Evolutionary conservation across 306 rosid species (phyloP), one percentile per base, ranked within the genome.

Genomic region (Glycine tomentella): DNA sequence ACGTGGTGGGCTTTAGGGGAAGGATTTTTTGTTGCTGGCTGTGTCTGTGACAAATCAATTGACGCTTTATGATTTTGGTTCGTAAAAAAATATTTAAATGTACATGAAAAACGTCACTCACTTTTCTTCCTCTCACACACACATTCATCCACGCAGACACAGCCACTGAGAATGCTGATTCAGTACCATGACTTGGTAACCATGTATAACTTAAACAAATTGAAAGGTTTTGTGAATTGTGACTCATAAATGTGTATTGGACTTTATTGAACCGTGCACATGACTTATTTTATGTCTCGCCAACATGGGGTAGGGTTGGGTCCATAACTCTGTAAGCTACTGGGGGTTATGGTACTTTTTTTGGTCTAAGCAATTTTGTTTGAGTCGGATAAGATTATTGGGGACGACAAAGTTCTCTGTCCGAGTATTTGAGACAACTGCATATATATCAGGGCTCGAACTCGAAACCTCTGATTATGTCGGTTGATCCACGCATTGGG

Each of bases 251-350:
- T 53, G 73, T 67, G 25, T 4, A 7, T 2, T 61, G 48, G 17
- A 80, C 59, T 61, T 59, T 62, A 57, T 56, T 56, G 55, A 76
- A 53, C 84, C 75, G 9, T 58, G 73, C 68, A 81, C 85, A 56
- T 85, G 82, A 49, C 48, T 46, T 46, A n/a, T 55, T 71, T 70
- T 56, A 76, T 81, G 88, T 55, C 66, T 75, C 85, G 45, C 66
- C 79, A 62, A 80, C 66, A 59, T 69, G 64, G 68, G 63, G 75
- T 59, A 61, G 13, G 15, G 64, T 69, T 69, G 74, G 77, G 81
- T 59, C 87, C 81, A 58, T 58, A 11, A 20, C 38, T 14, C 65
- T 25, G 2, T 25, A 25, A 25, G 31, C 31, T 25, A 0, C 31
- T 25, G 31, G 31, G 31, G 31, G 31, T 25, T 20, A 25, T 25